These are phyloP conservation scores for Cystofilobasidium bisporidii DNA, from an alignment of 768 basidiomycete species.

Conservation along the genomic window DNA sequence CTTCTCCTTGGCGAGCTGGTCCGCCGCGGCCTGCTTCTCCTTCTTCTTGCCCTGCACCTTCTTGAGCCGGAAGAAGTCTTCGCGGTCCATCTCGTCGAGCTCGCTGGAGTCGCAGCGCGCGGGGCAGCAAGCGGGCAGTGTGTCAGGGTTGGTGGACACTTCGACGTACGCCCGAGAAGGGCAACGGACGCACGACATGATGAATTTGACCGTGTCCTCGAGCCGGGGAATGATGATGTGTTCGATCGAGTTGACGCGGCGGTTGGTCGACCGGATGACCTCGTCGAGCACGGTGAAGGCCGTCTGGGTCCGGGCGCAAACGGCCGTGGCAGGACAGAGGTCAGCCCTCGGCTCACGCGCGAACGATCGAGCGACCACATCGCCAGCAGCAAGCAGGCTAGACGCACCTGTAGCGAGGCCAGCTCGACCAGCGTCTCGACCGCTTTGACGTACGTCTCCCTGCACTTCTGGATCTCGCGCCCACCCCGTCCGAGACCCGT, in stretches of 20 bases:
- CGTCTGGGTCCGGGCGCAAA: constrained; percentile 49
- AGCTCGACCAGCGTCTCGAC: constrained; percentile 94
- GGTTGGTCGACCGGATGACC: constrained; percentile 97
- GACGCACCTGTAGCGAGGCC: constrained; percentile 58
- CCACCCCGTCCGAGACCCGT: constrained; percentile 95
- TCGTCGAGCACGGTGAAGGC: constrained; percentile 98
- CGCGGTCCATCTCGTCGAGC: constrained; percentile 89
- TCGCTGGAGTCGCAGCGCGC: constrained; percentile 44
- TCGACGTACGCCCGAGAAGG: neutral
- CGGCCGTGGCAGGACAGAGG: no score
- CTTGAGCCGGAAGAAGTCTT: constrained; percentile 62
- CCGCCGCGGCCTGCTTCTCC: constrained; percentile 45
- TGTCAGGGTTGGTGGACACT: neutral
- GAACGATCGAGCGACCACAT: neutral
- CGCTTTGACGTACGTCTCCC: constrained; percentile 95
- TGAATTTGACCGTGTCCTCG: constrained; percentile 97
- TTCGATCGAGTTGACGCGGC: constrained; percentile 96
- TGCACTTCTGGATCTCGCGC: constrained; percentile 86
- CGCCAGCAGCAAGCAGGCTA: neutral
- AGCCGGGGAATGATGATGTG: constrained; percentile 90
- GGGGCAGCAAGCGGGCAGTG: neutral
- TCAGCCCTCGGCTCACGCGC: no score
- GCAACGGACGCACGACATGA: constrained; percentile 51
- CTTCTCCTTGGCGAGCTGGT: constrained; percentile 9
- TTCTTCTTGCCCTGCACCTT: constrained; percentile 98